Conservation (phyloP, 2,329 filamentous ascomycete genomes). For the Pleoardoris graminearum region DNA sequence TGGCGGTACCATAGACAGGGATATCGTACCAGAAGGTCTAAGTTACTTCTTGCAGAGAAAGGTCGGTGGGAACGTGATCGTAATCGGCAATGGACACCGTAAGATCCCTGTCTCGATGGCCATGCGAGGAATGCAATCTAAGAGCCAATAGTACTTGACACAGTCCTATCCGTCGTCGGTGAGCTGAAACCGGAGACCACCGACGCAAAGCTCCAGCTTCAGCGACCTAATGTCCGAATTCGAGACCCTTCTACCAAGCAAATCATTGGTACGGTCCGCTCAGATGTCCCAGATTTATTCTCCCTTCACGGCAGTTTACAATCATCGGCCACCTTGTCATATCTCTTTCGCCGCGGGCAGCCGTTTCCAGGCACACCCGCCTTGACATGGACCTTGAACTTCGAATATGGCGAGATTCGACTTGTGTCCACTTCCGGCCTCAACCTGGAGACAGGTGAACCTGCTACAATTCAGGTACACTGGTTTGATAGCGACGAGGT, state of each 20-base stretch:
- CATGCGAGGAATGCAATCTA: background rate
- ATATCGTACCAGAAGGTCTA: conserved; percentile 28
- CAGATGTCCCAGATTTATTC: conserved; percentile 53
- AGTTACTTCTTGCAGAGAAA: conserved; percentile 56
- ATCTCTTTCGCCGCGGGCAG: conserved; percentile 54
- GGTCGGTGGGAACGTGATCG: conserved; percentile 47
- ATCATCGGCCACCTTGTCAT: conserved; percentile 48
- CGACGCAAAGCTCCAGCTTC: conserved; percentile 51
- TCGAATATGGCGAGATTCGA: conserved; percentile 45
- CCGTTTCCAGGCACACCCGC: conserved; percentile 55
- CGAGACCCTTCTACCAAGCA: conserved; percentile 22
- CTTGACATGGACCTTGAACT: conserved; percentile 56
- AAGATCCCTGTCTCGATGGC: background rate
- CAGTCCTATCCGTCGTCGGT: conserved; percentile 52
- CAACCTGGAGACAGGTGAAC: conserved; percentile 36
- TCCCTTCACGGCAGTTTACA: conserved; percentile 40
- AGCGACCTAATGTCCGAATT: conserved; percentile 47
- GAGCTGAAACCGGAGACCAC: conserved; percentile 45
- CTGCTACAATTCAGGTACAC: conserved; percentile 54
- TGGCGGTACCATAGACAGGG: conserved; percentile 22
- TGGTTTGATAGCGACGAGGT: conserved; percentile 54
- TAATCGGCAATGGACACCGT: conserved; percentile 41
- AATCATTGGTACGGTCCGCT: conserved; percentile 34
- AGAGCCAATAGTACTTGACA: conserved; percentile 45
- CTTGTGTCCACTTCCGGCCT: conserved; percentile 32